Evolutionary conservation across 2,329 filamentous ascomycete genomes (phyloP), one percentile per base, ranked within the genome.

Genomic region (Verticillium zaregamsianum): DNA sequence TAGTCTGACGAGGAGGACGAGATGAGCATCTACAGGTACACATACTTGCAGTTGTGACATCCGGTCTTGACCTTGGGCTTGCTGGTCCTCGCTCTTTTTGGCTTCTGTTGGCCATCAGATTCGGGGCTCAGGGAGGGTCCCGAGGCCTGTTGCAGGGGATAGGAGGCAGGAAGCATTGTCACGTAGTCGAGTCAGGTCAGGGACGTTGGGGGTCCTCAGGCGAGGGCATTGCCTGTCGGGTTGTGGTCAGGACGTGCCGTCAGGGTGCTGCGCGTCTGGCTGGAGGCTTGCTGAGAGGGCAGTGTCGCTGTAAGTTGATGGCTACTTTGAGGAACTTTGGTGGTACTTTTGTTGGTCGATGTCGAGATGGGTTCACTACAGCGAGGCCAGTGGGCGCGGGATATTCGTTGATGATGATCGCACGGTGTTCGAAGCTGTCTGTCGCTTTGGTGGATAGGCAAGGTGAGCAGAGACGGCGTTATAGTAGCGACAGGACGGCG

Each of bases 1-100:
- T 67, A 65, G 63, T 63, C 28, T 35, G 31, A 15, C 35, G 49
- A 58, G 31, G 60, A 37, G 61, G 58, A 61, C 32, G 59, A 17
- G 31, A 49, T 23, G 17, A 54, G 32, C 25, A 6, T 45, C 49
- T 54, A 7, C 35, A 49, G 61, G 39, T 57, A 39, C 60, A 80
- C 86, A 72, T 79, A 89, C 86, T 89, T 89, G 86, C 86, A 90
- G 72, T 85, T 87, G 68, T 79, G 80, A 73, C 87, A 89, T 49
- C 86, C 86, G 1, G 86, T 89, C 76, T 87, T 88, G 65, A 88
- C 86, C 70, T 89, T 88, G 15, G 84, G 82, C 66, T 79, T 82
- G 70, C 84, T 86, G 32, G 77, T 81, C 60, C 84, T 77, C 15
- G 76, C 76, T 59, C 82, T 78, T 69, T 79, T 83, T 39, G 70